These are phyloP conservation scores for Magnusiomyces magnusii DNA, from an alignment of 1,139 yeast species.

Conservation along the genomic window DNA sequence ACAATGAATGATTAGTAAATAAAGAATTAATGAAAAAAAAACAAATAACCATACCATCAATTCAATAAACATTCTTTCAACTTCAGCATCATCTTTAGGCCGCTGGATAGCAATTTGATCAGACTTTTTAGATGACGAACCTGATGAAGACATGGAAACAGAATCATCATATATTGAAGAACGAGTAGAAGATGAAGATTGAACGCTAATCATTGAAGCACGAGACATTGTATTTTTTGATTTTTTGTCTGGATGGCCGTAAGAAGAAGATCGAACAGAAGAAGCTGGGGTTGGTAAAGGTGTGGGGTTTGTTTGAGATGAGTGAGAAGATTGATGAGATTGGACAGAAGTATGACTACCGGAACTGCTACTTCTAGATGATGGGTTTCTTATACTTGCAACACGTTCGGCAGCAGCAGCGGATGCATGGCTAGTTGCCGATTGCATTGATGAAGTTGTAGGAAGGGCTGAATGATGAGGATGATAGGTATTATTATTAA, in stretches of 20 bases:
- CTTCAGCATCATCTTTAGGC: conserved; percentile 30
- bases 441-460: not conserved
- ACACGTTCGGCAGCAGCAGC: not conserved
- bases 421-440: not conserved
- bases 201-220: conserved; percentile 6
- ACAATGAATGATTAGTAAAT: not conserved
- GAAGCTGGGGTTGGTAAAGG: not conserved
- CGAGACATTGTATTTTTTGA: not conserved
- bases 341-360: conserved; percentile 5
- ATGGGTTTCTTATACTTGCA: not conserved
- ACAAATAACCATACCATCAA: conserved; percentile 26
- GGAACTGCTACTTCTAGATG: conserved; percentile 7
- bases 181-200: conserved; percentile 13
- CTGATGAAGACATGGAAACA: conserved; percentile 10
- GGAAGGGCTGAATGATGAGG: not conserved
- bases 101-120: conserved; percentile 15
- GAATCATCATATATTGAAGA: conserved; percentile 17
- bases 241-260: not conserved
- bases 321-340: conserved; percentile 5
- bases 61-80: conserved; percentile 34
- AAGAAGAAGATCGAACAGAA: not conserved
- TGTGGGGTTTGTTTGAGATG: not conserved
- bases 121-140: conserved; percentile 5
- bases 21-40: not conserved
- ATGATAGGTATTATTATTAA: not conserved